Conservation (phyloP, 805 yeast species). For the Candida rishiriensis region DNA sequence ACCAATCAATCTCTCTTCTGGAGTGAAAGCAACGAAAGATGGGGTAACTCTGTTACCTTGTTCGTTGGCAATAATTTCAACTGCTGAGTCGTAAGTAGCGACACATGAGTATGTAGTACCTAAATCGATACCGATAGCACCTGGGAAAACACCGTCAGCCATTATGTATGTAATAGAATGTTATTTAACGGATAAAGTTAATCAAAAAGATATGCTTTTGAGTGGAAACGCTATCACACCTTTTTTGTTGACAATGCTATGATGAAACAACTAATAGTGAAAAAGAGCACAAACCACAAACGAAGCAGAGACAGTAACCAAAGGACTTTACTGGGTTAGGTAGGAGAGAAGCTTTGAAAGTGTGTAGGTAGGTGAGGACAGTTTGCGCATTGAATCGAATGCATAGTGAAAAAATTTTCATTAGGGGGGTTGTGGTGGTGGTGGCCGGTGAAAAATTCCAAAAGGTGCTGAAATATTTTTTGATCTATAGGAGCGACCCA, state of each 20-base stretch:
- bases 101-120: conserved; percentile 84
- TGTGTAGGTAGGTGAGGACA: no score
- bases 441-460: no score
- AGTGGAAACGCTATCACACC: no score
- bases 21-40: conserved; percentile 75
- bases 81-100: conserved; percentile 70
- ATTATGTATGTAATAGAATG: conserved; percentile 36
- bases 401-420: no score
- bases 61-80: conserved; percentile 76
- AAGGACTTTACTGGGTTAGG: no score
- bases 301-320: no score
- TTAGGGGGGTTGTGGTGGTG: no score
- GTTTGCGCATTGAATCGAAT: no score
- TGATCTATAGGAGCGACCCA: no score
- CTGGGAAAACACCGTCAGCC: conserved; percentile 99
- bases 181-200: conserved; percentile 3
- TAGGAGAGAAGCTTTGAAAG: no score
- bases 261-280: not conserved
- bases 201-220: not conserved
- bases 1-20: conserved; percentile 75
- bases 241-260: no score
- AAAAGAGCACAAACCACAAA: not conserved
- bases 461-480: no score
- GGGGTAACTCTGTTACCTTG: conserved; percentile 86
- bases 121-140: conserved; percentile 98